Evolutionary conservation across 1,139 yeast species (phyloP).

Genomic region (Taiozyma sp.): DNA sequence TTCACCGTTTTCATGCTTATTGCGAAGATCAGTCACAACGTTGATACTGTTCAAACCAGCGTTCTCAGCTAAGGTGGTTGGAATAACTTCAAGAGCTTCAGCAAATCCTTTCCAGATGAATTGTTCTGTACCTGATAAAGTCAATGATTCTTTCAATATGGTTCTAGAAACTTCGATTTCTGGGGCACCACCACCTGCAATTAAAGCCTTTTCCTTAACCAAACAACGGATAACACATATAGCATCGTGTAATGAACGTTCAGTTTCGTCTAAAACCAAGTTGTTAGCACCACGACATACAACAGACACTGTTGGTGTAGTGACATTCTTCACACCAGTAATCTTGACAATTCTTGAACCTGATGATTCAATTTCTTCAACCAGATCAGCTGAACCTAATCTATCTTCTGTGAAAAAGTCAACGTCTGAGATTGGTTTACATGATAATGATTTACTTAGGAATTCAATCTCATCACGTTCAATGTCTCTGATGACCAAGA

Average conservation of each 20-base stretch:
- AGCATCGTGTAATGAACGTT: conserved; percentile 95
- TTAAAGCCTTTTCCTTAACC: conserved; percentile 88
- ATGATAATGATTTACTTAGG: conserved; percentile 84
- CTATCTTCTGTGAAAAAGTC: conserved; percentile 92
- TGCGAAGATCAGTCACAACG: conserved; percentile 91
- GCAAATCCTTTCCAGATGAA: conserved; percentile 96
- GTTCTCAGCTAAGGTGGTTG: conserved; percentile 95
- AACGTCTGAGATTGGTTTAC: conserved; percentile 94
- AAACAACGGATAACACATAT: conserved; percentile 94
- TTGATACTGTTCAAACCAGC: conserved; percentile 95
- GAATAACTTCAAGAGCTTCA: conserved; percentile 90
- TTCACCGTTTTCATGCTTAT: conserved; percentile 89
- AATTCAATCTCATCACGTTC: conserved; percentile 97
- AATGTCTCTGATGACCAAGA: conserved; percentile 90
- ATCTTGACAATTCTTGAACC: conserved; percentile 91
- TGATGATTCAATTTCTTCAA: conserved; percentile 88
- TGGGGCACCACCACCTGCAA: conserved; percentile 99
- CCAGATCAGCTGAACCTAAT: conserved; percentile 84
- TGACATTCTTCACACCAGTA: conserved; percentile 67
- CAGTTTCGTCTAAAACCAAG: conserved; percentile 90
- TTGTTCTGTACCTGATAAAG: conserved; percentile 86
- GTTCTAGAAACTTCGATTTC: conserved; percentile 91
- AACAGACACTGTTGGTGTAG: conserved; percentile 80
- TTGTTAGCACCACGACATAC: conserved; percentile 94
- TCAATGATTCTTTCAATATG: conserved; percentile 70